These are phyloP conservation scores for Cutaneotrichosporon arboriforme DNA, from an alignment of 1,284 basidiomycete genomes.

Conservation along the genomic window DNA sequence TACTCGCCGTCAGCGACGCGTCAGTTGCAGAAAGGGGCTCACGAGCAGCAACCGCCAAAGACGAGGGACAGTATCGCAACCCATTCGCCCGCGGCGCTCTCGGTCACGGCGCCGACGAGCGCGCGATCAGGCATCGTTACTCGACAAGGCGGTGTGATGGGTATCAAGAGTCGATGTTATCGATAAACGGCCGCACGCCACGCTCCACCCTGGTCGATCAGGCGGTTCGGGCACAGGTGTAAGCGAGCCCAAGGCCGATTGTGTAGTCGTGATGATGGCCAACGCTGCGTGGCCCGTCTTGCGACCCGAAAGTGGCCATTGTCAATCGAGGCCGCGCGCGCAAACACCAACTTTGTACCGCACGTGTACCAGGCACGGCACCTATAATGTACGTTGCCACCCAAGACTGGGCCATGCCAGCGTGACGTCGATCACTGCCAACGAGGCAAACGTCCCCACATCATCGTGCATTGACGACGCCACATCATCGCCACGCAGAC, in stretches of 20 bases:
- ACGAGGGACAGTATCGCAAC: constrained; percentile 58
- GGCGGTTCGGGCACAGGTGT: too few species aligned
- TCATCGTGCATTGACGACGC: too few species aligned
- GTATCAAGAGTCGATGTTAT: too few species aligned
- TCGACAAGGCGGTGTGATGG: too few species aligned
- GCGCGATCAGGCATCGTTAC: constrained; percentile 1
- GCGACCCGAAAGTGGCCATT: not conserved
- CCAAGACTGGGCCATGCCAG: not conserved
- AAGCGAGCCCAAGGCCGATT: too few species aligned
- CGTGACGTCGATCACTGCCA: not conserved
- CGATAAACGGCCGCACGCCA: too few species aligned
- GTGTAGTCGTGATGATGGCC: too few species aligned
- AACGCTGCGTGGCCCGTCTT: too few species aligned
- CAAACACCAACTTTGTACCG: not conserved
- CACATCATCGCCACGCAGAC: not conserved
- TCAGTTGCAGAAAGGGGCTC: constrained; percentile 11
- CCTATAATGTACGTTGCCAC: too few species aligned
- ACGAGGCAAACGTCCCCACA: not conserved
- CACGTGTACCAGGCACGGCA: too few species aligned
- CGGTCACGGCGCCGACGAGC: constrained; percentile 7
- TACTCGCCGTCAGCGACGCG: constrained; percentile 30
- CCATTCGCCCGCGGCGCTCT: constrained; percentile 53
- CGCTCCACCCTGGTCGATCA: too few species aligned
- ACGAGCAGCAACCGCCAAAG: constrained; percentile 79
- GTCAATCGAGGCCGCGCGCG: not conserved